phyloP scores from a whole-genome alignment of 192 early-diverging fungal species.

The Rhizophlyctis rosea region DNA sequence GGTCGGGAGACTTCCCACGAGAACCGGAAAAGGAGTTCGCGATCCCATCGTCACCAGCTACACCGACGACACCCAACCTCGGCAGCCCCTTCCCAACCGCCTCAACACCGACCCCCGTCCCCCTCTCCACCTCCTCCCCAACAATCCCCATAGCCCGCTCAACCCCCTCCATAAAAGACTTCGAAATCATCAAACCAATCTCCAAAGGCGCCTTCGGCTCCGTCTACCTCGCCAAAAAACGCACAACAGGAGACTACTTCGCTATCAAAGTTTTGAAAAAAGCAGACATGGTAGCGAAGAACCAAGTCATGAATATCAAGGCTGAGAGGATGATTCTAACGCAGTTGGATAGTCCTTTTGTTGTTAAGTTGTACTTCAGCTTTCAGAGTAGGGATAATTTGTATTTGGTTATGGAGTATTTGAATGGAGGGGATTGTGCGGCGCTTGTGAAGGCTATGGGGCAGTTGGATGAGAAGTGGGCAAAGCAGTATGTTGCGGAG shows the following conservation, averaged over 20 bases:
- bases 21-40: background rate
- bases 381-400: constrained; percentile 83
- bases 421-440: constrained; percentile 88
- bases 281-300: constrained; percentile 87
- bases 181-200: constrained; percentile 87
- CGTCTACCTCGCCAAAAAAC: constrained; percentile 81
- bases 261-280: constrained; percentile 86
- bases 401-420: constrained; percentile 84
- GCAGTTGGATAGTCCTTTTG: constrained; percentile 81
- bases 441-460: constrained; percentile 73
- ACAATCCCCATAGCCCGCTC: constrained; percentile 43
- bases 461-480: constrained; percentile 76
- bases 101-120: background rate
- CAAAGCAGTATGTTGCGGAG: constrained; percentile 79
- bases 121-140: background rate
- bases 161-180: constrained; percentile 79
- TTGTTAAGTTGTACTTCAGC: constrained; percentile 78
- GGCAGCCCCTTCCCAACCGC: background rate
- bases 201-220: constrained; percentile 88
- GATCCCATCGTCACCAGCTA: constrained; percentile 4
- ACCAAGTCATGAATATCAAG: constrained; percentile 88
- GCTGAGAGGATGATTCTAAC: constrained; percentile 86
- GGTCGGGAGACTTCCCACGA: background rate
- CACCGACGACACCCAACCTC: background rate
- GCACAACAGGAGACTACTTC: constrained; percentile 79